Evolutionary conservation across 2,329 filamentous ascomycete species (phyloP), one percentile per base, ranked within the genome.

Genomic region (Xylariales sp.): DNA sequence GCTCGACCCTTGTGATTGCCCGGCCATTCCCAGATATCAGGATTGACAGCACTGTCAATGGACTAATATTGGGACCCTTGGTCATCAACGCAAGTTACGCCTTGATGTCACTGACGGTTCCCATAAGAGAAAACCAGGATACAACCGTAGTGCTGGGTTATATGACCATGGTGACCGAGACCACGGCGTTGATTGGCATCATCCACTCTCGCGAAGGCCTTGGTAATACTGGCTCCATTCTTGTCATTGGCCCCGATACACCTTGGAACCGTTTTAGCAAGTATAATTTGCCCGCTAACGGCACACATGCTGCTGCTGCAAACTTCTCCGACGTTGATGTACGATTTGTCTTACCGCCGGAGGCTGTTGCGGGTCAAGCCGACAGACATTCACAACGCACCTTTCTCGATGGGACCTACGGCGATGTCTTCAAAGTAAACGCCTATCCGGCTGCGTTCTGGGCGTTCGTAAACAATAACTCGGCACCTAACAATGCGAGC

Each of bases 81-180:
- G 69, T 77, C 18, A 63, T 93, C 48, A 93, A 94, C 57, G 66
- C 76, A 32, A 78, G 80, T 0, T 86, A 84, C 48, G 86, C 86
- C 16, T 67, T 96, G 9, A 60, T 95, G 10, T 95, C 89, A 3
- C 69, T 95, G 44, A 95, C 89, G 0, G 65, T 91, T 12, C 87
- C 89, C 0, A 79, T 96, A 40, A 75, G 86, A 45, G 81, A 84
- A 57, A 85, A 82, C 49, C 71, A 72, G 2, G 73, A 74, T 2
- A 59, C 64, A 31, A 66, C 66, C 3, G 80, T 84, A 47, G 76
- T 91, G 1, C 70, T 95, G 4, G 90, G 88, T 2, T 95, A 88
- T 68, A 76, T 95, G 68, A 95, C 88, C 1, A 67, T 91, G 2
- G 70, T 95, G n/a, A 75, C 86, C 42, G 78, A 86, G 42, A 83